These are phyloP conservation scores for Anacardium occidentale DNA, from an alignment of 345 rosid species.

Conservation along the genomic window DNA sequence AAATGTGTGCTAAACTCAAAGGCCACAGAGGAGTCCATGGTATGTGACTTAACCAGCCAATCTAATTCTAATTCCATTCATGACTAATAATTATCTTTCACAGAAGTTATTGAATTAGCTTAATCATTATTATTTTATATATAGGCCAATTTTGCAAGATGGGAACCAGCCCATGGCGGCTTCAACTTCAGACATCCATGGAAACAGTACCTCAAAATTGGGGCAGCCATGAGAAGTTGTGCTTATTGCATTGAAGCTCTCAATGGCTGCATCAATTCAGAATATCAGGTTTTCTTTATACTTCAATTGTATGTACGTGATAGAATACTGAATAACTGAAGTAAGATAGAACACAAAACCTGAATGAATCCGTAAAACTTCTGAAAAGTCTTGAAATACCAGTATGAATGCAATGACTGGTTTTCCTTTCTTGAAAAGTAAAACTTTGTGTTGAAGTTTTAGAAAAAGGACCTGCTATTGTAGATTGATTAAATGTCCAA, in stretches of 20 bases:
- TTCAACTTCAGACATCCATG: slow-evolving; percentile 55
- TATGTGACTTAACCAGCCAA: slow-evolving; percentile 17
- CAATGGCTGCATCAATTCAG: slow-evolving; percentile 32
- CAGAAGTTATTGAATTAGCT: background rate
- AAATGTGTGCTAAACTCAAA: slow-evolving; percentile 46
- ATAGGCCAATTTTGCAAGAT: slow-evolving; percentile 47
- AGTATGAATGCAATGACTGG: too few species aligned
- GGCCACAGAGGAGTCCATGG: slow-evolving; percentile 48
- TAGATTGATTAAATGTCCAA: too few species aligned
- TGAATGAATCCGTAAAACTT: too few species aligned
- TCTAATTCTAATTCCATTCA: background rate
- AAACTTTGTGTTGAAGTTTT: too few species aligned
- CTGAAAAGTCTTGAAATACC: too few species aligned
- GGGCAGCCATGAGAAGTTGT: slow-evolving; percentile 38
- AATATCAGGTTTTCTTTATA: slow-evolving; percentile 40
- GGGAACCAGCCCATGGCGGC: slow-evolving; percentile 57
- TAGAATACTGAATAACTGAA: too few species aligned
- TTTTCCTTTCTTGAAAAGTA: too few species aligned
- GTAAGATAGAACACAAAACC: too few species aligned
- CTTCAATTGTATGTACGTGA: too few species aligned
- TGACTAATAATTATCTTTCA: background rate
- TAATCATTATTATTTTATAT: too few species aligned
- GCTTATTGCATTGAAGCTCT: slow-evolving; percentile 48
- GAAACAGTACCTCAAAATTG: slow-evolving; percentile 48
- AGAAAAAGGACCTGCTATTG: too few species aligned